Percentiles rank a stretch among this genome's conserved stretches.
phyloP scores from a whole-genome alignment of 257 asterid genomes.

The Solanum paucissectum region DNA sequence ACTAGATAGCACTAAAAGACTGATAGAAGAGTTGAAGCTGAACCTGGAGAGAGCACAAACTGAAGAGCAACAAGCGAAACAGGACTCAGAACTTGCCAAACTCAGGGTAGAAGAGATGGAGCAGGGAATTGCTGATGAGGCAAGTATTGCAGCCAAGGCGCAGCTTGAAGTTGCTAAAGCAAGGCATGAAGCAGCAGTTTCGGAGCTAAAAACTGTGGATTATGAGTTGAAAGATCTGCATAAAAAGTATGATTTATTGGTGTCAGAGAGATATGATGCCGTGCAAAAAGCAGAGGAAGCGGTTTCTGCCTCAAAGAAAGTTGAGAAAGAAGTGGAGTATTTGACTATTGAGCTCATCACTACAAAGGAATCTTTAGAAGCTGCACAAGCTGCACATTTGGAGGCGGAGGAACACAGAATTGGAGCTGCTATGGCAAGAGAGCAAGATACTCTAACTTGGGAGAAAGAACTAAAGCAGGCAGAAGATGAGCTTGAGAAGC shows the following conservation, averaged over 20 bases:
- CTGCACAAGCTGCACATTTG: constrained; percentile 74
- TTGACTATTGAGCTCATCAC: constrained; percentile 75
- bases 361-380: constrained; percentile 62
- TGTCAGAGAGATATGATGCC: constrained; percentile 50
- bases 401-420: constrained; percentile 86
- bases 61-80: constrained; percentile 86
- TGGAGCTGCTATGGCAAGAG: constrained; percentile 75
- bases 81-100: constrained; percentile 84
- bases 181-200: constrained; percentile 55
- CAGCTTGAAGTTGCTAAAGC: constrained; percentile 94
- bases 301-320: constrained; percentile 38
- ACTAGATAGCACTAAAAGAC: constrained; percentile 69
- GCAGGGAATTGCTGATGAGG: constrained; percentile 76
- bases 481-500: constrained; percentile 56
- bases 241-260: constrained; percentile 35
- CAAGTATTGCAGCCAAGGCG: constrained; percentile 85
- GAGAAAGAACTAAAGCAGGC: constrained; percentile 67
- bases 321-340: constrained; percentile 83
- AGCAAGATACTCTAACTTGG: constrained; percentile 64
- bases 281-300: constrained; percentile 64
- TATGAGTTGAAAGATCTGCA: constrained; percentile 52
- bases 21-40: constrained; percentile 80
- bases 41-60: constrained; percentile 83
- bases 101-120: constrained; percentile 87
- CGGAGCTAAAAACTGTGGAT: constrained; percentile 45